A percentile compares a stretch with the other conserved stretches of the same genome.
These are phyloP conservation scores for Halenospora varia DNA, from an alignment of 495 filamentous ascomycete species.

Conservation along the genomic window DNA sequence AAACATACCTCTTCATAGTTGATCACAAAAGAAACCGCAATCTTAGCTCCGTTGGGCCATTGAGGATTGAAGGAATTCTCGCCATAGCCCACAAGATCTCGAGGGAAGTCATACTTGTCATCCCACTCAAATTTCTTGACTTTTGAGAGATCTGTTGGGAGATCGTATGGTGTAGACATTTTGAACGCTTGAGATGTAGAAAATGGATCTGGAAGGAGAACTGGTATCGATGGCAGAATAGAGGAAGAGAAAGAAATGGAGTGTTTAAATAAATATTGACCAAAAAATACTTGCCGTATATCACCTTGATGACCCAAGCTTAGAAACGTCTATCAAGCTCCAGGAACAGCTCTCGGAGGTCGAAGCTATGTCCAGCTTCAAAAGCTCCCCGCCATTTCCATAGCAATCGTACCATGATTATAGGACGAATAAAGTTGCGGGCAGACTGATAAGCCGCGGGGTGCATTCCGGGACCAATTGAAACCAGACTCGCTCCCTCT, in stretches of 20 bases:
- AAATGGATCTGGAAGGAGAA: neutral
- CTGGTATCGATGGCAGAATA: neutral
- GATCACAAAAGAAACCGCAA: conserved; percentile 39
- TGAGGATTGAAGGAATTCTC: conserved; percentile 32
- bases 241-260: neutral
- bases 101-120: conserved; percentile 23
- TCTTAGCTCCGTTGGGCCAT: conserved; percentile 37
- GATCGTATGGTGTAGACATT: conserved; percentile 21
- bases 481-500: neutral
- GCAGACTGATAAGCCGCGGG: neutral
- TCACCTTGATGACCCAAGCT: neutral
- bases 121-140: conserved; percentile 21
- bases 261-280: neutral
- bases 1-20: conserved; percentile 35
- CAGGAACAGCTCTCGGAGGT: neutral
- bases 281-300: neutral
- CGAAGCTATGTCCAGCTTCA: neutral
- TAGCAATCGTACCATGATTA: neutral
- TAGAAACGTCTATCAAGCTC: neutral
- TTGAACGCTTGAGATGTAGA: neutral
- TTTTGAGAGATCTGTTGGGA: conserved; percentile 14
- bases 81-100: conserved; percentile 32
- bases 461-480: neutral
- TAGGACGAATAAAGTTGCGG: neutral
- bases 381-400: neutral